Evolutionary conservation across 2,329 filamentous ascomycete species (phyloP).

Genomic region (Ophiognomonia clavigignenti-juglandacearum): DNA sequence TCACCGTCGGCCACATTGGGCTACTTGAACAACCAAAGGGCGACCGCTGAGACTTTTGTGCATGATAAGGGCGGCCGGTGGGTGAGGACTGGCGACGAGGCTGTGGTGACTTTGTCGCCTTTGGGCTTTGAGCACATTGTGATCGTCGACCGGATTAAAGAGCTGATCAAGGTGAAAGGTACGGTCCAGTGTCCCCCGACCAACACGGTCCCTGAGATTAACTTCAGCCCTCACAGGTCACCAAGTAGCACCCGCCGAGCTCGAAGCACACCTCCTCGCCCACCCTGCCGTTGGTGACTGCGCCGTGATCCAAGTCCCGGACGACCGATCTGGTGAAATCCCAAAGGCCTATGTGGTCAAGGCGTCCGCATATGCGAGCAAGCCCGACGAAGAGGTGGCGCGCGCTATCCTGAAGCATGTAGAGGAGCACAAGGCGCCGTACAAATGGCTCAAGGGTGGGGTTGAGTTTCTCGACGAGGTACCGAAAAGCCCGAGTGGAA

Average conservation of each 20-base stretch:
- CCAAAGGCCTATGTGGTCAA: slow-evolving; percentile 66
- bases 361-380: slow-evolving; percentile 38
- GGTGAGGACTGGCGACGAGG: slow-evolving; percentile 84
- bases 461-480: slow-evolving; percentile 62
- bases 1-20: slow-evolving; percentile 73
- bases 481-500: slow-evolving; percentile 70
- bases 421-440: slow-evolving; percentile 59
- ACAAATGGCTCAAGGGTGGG: slow-evolving; percentile 63
- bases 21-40: slow-evolving; percentile 81
- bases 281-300: slow-evolving; percentile 73
- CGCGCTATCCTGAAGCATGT: slow-evolving; percentile 56
- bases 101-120: slow-evolving; percentile 58
- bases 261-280: slow-evolving; percentile 73
- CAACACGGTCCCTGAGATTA: no score
- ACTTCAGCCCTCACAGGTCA: slow-evolving; percentile 54
- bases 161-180: slow-evolving; percentile 49
- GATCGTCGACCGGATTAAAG: slow-evolving; percentile 69
- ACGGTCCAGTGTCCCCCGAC: neutral
- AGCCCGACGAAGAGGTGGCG: slow-evolving; percentile 46
- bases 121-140: slow-evolving; percentile 75
- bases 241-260: slow-evolving; percentile 79
- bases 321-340: slow-evolving; percentile 57
- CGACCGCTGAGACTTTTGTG: slow-evolving; percentile 74
- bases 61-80: slow-evolving; percentile 63
- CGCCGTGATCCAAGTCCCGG: slow-evolving; percentile 69